Evolutionary conservation across 2,329 filamentous ascomycete species (phyloP).

Genomic region (Aspergillus bombycis): DNA sequence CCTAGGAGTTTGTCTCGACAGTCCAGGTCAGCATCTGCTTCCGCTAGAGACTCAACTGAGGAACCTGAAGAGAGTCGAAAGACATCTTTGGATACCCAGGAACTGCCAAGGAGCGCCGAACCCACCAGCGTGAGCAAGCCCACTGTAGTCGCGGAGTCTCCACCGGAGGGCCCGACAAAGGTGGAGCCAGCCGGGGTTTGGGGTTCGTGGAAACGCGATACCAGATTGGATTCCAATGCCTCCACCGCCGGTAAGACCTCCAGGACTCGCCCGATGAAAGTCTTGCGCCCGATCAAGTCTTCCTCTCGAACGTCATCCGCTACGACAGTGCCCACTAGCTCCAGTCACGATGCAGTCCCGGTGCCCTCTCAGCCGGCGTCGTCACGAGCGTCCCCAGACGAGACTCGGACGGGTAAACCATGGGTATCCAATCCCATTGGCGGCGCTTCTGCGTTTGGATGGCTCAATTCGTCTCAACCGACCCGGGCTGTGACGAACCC

Average conservation of each 20-base stretch:
- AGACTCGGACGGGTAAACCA: conserved; percentile 46
- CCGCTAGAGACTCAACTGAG: conserved; percentile 26
- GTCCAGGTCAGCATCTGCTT: conserved; percentile 30
- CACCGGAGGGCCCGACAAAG: conserved; percentile 30
- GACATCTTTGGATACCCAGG: conserved; percentile 13
- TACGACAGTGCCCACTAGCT: conserved; percentile 20
- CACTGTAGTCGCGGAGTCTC: conserved; percentile 32
- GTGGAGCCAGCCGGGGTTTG: conserved; percentile 61
- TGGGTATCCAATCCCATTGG: conserved; percentile 80
- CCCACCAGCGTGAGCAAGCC: conserved; percentile 27
- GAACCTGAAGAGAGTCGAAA: conserved; percentile 30
- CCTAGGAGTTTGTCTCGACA: conserved; percentile 28
- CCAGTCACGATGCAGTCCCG: conserved; percentile 17
- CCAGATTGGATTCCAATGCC: conserved; percentile 31
- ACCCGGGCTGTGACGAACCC: conserved; percentile 18
- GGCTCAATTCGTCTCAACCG: conserved; percentile 67
- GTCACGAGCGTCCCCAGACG: conserved; percentile 30
- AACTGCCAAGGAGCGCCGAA: conserved; percentile 16
- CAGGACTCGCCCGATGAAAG: conserved; percentile 76
- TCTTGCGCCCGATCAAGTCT: conserved; percentile 76
- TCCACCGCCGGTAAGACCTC: conserved; percentile 65
- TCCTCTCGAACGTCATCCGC: conserved; percentile 43
- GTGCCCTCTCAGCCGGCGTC: conserved; percentile 20
- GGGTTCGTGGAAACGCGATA: conserved; percentile 68
- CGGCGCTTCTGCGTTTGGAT: conserved; percentile 90